These are phyloP conservation scores for Gaeumannomyces sp. DNA, from an alignment of 2,329 filamentous ascomycete species.

Conservation along the genomic window DNA sequence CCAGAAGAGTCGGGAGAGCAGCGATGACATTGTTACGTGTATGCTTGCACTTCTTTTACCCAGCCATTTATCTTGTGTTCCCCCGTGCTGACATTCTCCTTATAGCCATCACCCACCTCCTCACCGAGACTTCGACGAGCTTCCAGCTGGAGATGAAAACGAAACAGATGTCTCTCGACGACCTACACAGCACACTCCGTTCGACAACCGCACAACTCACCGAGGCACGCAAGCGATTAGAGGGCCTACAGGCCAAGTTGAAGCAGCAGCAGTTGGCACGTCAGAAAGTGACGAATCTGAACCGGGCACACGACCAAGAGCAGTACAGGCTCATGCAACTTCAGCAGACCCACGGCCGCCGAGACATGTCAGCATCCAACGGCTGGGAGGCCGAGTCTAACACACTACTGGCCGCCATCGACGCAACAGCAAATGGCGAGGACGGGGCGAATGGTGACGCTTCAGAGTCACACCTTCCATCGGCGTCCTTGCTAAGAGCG, in stretches of 20 bases:
- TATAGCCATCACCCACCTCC: slow-evolving; percentile 71
- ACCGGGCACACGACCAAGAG: slow-evolving; percentile 66
- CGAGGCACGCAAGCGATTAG: slow-evolving; percentile 67
- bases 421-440: slow-evolving; percentile 28
- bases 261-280: slow-evolving; percentile 59
- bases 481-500: slow-evolving; percentile 55
- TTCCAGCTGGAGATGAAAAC: slow-evolving; percentile 75
- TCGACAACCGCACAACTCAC: slow-evolving; percentile 73
- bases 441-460: slow-evolving; percentile 19
- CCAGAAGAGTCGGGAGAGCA: slow-evolving; percentile 62
- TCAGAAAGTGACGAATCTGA: slow-evolving; percentile 73
- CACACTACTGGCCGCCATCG: slow-evolving; percentile 37
- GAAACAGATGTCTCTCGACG: slow-evolving; percentile 79
- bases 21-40: slow-evolving; percentile 75
- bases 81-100: slow-evolving; percentile 23
- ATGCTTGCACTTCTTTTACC: slow-evolving; percentile 33
- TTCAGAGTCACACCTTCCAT: slow-evolving; percentile 44
- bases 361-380: slow-evolving; percentile 39
- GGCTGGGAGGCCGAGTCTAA: slow-evolving; percentile 51
- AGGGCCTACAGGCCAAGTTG: slow-evolving; percentile 60
- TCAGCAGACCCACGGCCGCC: slow-evolving; percentile 35
- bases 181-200: slow-evolving; percentile 73
- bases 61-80: background rate
- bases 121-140: slow-evolving; percentile 70
- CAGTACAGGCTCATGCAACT: slow-evolving; percentile 45